Percentiles rank a stretch among this genome's conserved stretches.
Conservation (phyloP, 306 rosid species). For the Cotoneaster glaucophyllus region DNA sequence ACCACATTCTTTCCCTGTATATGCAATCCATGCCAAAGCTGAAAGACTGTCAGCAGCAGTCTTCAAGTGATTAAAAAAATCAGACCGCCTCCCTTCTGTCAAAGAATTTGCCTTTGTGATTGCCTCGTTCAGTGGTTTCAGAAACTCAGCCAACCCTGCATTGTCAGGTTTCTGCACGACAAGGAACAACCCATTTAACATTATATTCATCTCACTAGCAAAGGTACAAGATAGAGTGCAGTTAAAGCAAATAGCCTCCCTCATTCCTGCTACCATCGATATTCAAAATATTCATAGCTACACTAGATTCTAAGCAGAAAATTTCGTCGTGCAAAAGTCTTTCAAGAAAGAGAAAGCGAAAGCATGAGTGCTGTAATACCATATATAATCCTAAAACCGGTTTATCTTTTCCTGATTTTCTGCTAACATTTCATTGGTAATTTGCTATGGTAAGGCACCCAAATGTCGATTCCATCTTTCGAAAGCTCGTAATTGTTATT, state of each 20-base stretch:
- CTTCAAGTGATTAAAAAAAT: slow-evolving; percentile 83
- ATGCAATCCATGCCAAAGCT: slow-evolving; percentile 94
- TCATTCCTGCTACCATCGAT: neutral
- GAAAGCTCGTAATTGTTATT: neutral
- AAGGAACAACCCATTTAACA: slow-evolving; percentile 4
- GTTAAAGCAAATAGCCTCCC: neutral
- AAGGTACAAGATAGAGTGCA: neutral
- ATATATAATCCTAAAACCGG: neutral
- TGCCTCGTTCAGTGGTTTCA: slow-evolving; percentile 75
- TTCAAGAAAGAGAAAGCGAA: neutral
- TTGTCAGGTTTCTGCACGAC: slow-evolving; percentile 72
- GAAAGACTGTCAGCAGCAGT: slow-evolving; percentile 91
- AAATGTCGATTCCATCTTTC: neutral
- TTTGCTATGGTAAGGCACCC: neutral
- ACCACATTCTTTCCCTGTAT: slow-evolving; percentile 84
- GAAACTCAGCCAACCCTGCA: slow-evolving; percentile 71
- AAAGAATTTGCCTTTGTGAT: slow-evolving; percentile 49
- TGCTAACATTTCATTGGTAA: neutral
- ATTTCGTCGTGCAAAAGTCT: neutral
- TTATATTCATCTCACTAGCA: neutral
- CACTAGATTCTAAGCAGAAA: neutral
- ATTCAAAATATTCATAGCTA: neutral
- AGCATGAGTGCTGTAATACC: neutral
- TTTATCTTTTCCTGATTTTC: neutral
- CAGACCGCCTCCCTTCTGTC: slow-evolving; percentile 84